A percentile compares a stretch with the other conserved stretches of the same genome.
phyloP scores from a whole-genome alignment of 1,284 basidiomycete species.

The Tetrapyrgos nigripes region DNA sequence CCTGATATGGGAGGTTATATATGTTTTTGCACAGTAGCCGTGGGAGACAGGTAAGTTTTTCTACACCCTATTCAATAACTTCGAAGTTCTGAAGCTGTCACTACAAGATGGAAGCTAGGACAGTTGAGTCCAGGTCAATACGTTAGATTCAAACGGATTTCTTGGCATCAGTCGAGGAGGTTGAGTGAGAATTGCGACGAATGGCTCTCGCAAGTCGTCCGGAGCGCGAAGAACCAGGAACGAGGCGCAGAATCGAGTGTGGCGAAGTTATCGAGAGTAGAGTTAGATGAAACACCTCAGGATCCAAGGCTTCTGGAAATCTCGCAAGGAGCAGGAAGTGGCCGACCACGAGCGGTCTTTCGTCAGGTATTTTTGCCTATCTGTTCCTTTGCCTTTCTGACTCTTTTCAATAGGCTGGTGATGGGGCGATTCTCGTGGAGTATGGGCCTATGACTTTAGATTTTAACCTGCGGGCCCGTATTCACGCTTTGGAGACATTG shows the following conservation, averaged over 20 bases:
- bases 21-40: conserved; percentile 59
- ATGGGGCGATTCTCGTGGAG: conserved; percentile 64
- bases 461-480: conserved; percentile 54
- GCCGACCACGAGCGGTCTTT: conserved; percentile 43
- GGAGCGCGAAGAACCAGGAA: conserved; percentile 6
- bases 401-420: conserved; percentile 50
- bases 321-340: conserved; percentile 13
- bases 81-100: background rate
- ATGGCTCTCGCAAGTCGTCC: conserved; percentile 38
- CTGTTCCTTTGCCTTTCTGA: background rate
- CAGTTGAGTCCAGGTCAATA: conserved; percentile 61
- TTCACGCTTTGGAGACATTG: conserved; percentile 61
- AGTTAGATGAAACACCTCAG: conserved; percentile 1
- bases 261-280: background rate
- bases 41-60: conserved; percentile 55
- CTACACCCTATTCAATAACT: background rate
- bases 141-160: conserved; percentile 55
- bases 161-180: conserved; percentile 44
- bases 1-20: conserved; percentile 73
- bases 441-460: conserved; percentile 59
- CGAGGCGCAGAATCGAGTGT: background rate
- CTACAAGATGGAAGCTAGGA: conserved; percentile 71
- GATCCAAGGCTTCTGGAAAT: conserved; percentile 44
- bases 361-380: conserved; percentile 43
- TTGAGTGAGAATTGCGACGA: conserved; percentile 30